Base-by-base conservation (phyloP, 2,329 filamentous ascomycete genomes). In the Monosporascus sp. region DNA sequence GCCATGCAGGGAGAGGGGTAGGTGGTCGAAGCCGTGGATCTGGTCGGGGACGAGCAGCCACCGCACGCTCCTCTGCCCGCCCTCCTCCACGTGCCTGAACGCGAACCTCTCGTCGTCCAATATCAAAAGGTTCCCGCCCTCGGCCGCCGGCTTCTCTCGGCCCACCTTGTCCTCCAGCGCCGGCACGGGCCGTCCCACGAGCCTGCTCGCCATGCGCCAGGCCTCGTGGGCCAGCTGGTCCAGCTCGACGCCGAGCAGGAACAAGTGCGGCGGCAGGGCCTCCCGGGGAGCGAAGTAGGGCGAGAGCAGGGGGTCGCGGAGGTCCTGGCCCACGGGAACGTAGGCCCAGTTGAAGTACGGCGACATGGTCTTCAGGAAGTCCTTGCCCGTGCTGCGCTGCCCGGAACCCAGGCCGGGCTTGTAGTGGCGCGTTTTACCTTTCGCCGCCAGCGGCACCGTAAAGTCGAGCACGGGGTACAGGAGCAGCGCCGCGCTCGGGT, bases 161-260 rank as follows among this genome's bases (percentile, higher is more conserved):
- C 70, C 70, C 6, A 70, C 63, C 24, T 53, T 59, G 9, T 65
- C 64, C 0, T 59, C 57, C 5, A 60, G 4, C n/a, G 59, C 20
- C 37, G 68, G 63, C n/a, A 63, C 59, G 9, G 62, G 55, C 24
- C 65, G 60, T 1, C 68, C 69, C 5, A 69, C 69, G 4, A 75
- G 53, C 47, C 60, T 64, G 52, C 64, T 68, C 22, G 69, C 70
- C 62, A 74, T 61, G 27, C 67, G 58, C 69, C 70, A 74, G 8
- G 58, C 68, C 61, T 78, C 78, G 37, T 70, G 65, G 1, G 69
- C 70, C 16, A 78, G 60, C 62, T 76, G 70, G 60, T 80, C 78
- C 51, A 76, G 68, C 65, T 79, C 74, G 16, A 69, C 69, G 0
- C 64, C 73, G 7, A 78, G 56, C 37, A 77, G 59, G 55, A 75